Base-by-base conservation (phyloP, 2,329 filamentous ascomycete species). In the Botrytis sinoallii region DNA sequence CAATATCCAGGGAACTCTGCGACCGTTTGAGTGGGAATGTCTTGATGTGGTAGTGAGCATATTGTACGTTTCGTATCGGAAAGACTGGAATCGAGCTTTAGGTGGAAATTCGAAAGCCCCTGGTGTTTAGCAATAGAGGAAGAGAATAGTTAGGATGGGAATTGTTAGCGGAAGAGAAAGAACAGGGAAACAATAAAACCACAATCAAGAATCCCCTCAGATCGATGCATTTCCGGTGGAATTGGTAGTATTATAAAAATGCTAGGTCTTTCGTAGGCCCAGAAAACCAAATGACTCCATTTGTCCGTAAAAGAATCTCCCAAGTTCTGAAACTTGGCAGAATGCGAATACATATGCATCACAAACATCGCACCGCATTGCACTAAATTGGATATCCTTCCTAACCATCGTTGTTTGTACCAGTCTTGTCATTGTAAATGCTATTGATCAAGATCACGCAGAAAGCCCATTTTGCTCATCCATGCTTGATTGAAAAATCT, bases 371-470 rank as follows among this genome's bases (percentile, higher is more conserved):
- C 65, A 67, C n/a, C 65, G 46, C 29, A 55, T 52, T 67, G 65
- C 65, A 67, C 65, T 55, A 35, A 67, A 25, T 55, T 35, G 65
- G 25, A 68, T 68, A 42, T 42, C 48, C 66, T 68, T 57, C 48
- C 48, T 44, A 16, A 22, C 48, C 66, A 32, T 57, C 48, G 18
- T 16, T 57, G 6, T 40, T 76, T 77, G 76, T 76, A 79, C 75
- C 75, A 74, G 74, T 78, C 73, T 79, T 79, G 57, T 74, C 78
- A 81, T 81, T 81, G 75, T 77, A 78, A 76, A 77, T 57, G 77
- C 79, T 81, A 81, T 79, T 75, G 73, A 78, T 77, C 71, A 77
- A 77, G 77, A 79, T 77, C 76, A 75, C 74, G 78, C 78, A 78
- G n/a, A 66, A 78, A 79, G 75, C 79, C 79, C 77, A 77, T 78